Evolutionary conservation across 805 yeast genomes (phyloP).

Genomic region (Candida hispaniensis): DNA sequence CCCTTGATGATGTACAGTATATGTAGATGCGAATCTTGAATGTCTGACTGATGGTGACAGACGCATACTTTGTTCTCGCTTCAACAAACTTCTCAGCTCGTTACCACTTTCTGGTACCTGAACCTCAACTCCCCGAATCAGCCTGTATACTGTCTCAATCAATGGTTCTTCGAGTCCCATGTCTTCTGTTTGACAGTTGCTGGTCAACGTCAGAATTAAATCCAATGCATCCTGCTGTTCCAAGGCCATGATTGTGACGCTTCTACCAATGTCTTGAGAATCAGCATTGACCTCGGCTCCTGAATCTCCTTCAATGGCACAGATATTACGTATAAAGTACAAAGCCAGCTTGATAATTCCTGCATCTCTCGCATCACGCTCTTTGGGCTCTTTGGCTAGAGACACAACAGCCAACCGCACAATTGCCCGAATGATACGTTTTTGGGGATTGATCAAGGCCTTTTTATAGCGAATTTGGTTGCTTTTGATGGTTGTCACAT

Average conservation of each 20-base stretch:
- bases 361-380: conserved; percentile 61
- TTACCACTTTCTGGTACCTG: conserved; percentile 6
- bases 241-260: conserved; percentile 46
- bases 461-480: conserved; percentile 66
- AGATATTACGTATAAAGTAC: conserved; percentile 65
- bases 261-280: conserved; percentile 48
- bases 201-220: conserved; percentile 59
- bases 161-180: conserved; percentile 52
- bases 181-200: conserved; percentile 53
- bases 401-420: conserved; percentile 58
- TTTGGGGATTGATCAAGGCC: conserved; percentile 44
- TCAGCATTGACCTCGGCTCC: conserved; percentile 42
- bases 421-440: conserved; percentile 56
- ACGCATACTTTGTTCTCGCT: conserved; percentile 1
- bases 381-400: conserved; percentile 24
- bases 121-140: conserved; percentile 50
- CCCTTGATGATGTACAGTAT: conserved; percentile 6
- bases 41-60: conserved; percentile 3
- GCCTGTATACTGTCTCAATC: conserved; percentile 57
- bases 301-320: conserved; percentile 63
- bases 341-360: conserved; percentile 62
- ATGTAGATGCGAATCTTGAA: conserved; percentile 8
- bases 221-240: conserved; percentile 62
- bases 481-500: too few relatives aligned
- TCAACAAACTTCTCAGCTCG: conserved; percentile 1